These are phyloP conservation scores for Aspergillus funiculosus DNA, from an alignment of 495 filamentous ascomycete genomes.

Conservation along the genomic window DNA sequence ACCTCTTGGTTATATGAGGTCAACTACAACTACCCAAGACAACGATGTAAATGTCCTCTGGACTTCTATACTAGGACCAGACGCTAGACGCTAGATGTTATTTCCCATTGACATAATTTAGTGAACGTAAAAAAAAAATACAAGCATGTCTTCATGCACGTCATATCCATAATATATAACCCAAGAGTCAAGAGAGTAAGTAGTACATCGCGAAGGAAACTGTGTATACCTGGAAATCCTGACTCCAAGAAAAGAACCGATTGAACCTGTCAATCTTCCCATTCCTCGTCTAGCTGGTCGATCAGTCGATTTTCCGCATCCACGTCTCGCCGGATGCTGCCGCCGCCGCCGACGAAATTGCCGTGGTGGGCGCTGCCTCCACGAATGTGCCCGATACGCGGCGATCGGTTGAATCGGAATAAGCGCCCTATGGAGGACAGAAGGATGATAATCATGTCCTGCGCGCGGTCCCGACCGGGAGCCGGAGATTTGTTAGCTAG, in stretches of 20 bases:
- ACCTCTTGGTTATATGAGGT: no score
- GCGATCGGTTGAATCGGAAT: constrained; percentile 42
- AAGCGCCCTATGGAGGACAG: constrained; percentile 69
- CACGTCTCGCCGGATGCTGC: constrained; percentile 27
- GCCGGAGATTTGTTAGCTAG: constrained; percentile 10
- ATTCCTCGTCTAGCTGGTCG: constrained; percentile 95
- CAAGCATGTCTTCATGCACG: neutral
- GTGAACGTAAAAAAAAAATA: neutral
- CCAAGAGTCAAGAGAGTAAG: neutral
- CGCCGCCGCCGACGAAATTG: constrained; percentile 36
- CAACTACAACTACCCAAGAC: no score
- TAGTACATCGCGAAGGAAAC: neutral
- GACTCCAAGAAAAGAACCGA: neutral
- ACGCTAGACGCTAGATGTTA: no score
- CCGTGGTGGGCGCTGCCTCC: constrained; percentile 32
- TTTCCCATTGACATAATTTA: no score
- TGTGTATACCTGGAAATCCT: neutral
- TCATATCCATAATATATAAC: constrained; percentile 7
- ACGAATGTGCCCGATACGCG: constrained; percentile 47
- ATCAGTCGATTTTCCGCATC: constrained; percentile 93
- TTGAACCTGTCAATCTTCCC: constrained; percentile 34
- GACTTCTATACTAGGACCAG: no score
- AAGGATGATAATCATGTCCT: constrained; percentile 80
- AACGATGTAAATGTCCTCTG: no score
- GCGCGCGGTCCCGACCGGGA: constrained; percentile 4